Conservation (phyloP, 2,329 filamentous ascomycete species). For the Aspergillus alliaceus region DNA sequence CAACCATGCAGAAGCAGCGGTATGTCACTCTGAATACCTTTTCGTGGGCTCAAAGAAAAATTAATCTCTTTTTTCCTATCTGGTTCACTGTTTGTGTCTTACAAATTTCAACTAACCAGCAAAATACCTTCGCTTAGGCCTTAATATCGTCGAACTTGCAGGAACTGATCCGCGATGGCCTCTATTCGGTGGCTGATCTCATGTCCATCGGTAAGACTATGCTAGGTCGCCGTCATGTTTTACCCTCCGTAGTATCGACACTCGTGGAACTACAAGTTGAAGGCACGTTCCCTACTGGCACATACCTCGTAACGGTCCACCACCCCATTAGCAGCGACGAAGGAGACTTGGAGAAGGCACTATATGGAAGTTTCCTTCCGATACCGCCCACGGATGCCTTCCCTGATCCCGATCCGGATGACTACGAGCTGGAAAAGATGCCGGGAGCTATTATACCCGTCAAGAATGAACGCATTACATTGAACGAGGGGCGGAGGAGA, state of each 20-base stretch:
- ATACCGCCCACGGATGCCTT: constrained; percentile 70
- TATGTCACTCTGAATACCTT: constrained; percentile 43
- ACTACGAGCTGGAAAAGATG: constrained; percentile 66
- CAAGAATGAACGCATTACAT: constrained; percentile 62
- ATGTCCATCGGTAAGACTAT: constrained; percentile 90
- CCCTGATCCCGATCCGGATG: constrained; percentile 61
- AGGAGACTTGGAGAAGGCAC: constrained; percentile 78
- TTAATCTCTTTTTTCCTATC: too few relatives aligned
- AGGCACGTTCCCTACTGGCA: constrained; percentile 86
- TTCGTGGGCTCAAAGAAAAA: not conserved
- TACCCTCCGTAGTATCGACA: constrained; percentile 76
- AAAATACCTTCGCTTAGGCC: constrained; percentile 31
- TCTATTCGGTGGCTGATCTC: constrained; percentile 86
- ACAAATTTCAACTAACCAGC: too few relatives aligned
- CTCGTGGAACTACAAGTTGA: constrained; percentile 88
- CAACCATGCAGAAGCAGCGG: constrained; percentile 86
- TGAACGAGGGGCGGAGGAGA: constrained; percentile 74
- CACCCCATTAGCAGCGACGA: constrained; percentile 84
- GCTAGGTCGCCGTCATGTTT: constrained; percentile 88
- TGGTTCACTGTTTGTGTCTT: too few relatives aligned
- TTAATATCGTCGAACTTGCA: constrained; percentile 82
- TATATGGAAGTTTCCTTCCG: constrained; percentile 90
- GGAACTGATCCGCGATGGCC: constrained; percentile 96
- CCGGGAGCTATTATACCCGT: constrained; percentile 78
- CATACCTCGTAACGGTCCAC: constrained; percentile 92